phyloP scores from a whole-genome alignment of 106 monocot genomes.

The Dioscorea zingiberensis region DNA sequence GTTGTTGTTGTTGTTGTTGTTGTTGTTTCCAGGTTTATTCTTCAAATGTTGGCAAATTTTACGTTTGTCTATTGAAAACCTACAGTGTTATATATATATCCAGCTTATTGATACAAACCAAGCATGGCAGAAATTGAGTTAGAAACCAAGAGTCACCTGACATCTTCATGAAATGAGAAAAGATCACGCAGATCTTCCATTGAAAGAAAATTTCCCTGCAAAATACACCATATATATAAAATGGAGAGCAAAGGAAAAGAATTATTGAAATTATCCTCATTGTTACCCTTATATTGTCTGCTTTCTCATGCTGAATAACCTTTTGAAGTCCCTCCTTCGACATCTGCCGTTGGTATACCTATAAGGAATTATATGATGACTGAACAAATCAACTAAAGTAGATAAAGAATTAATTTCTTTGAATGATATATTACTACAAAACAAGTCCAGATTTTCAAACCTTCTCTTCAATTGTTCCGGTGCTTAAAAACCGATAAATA shows the following conservation, averaged over 20 bases:
- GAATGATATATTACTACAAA: too few species aligned
- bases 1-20: too few species aligned
- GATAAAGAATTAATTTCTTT: too few species aligned
- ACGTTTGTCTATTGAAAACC: too few species aligned
- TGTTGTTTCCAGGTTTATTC: too few species aligned
- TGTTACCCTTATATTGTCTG: constrained; percentile 5
- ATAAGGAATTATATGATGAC: background rate
- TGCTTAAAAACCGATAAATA: constrained; percentile 94
- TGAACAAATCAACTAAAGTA: too few species aligned
- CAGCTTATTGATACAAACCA: too few species aligned
- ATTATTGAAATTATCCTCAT: constrained; percentile 30
- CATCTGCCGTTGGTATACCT: constrained; percentile 99
- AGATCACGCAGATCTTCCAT: constrained; percentile 91
- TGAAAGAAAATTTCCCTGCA: constrained; percentile 77
- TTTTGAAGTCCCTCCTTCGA: constrained; percentile 99
- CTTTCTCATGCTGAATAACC: constrained; percentile 86
- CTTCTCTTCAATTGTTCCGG: constrained; percentile 99
- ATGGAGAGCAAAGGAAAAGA: constrained; percentile 3
- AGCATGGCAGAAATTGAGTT: too few species aligned
- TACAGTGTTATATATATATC: too few species aligned
- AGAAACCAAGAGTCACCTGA: constrained; percentile 33
- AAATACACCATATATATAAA: constrained; percentile 4
- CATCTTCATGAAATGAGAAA: constrained; percentile 71
- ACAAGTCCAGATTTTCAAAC: constrained; percentile 18
- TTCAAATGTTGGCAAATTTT: too few species aligned